Conservation (phyloP, 202 grass and related monocot genomes). For the Zizania palustris region DNA sequence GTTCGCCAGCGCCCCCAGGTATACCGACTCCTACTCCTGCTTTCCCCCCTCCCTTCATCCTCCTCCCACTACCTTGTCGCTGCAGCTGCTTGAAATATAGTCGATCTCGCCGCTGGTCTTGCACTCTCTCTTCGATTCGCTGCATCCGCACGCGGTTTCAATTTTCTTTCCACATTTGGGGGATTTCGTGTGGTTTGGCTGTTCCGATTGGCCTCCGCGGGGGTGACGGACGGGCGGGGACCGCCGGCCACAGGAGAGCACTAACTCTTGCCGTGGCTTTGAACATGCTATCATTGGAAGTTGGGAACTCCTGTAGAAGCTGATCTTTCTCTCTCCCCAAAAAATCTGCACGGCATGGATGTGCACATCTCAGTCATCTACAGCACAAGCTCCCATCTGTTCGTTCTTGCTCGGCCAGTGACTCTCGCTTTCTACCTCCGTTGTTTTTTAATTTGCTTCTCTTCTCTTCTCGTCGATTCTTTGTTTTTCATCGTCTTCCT, state of each 20-base stretch:
- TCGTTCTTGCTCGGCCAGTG: too few species aligned
- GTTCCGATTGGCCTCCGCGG: neutral
- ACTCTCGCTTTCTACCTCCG: too few species aligned
- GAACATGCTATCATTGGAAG: neutral
- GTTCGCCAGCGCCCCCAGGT: conserved; percentile 62
- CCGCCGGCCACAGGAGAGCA: neutral
- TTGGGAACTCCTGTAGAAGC: neutral
- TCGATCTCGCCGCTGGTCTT: too few species aligned
- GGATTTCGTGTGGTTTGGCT: neutral
- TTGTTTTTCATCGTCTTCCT: neutral
- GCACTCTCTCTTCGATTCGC: neutral
- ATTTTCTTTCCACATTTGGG: too few species aligned
- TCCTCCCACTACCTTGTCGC: neutral
- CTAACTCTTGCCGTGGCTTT: neutral
- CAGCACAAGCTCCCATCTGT: too few species aligned
- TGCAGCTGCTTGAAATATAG: conserved; percentile 9
- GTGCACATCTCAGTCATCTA: neutral
- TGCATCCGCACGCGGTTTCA: neutral
- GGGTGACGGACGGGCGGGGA: too few species aligned
- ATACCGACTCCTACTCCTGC: neutral
- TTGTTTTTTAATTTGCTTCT: too few species aligned
- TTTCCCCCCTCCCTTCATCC: neutral
- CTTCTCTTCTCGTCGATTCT: too few species aligned
- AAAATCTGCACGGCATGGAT: neutral
- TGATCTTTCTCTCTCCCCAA: neutral